These are phyloP conservation scores for Cyberlindnera maclurae DNA, from an alignment of 805 yeast species.

Conservation along the genomic window DNA sequence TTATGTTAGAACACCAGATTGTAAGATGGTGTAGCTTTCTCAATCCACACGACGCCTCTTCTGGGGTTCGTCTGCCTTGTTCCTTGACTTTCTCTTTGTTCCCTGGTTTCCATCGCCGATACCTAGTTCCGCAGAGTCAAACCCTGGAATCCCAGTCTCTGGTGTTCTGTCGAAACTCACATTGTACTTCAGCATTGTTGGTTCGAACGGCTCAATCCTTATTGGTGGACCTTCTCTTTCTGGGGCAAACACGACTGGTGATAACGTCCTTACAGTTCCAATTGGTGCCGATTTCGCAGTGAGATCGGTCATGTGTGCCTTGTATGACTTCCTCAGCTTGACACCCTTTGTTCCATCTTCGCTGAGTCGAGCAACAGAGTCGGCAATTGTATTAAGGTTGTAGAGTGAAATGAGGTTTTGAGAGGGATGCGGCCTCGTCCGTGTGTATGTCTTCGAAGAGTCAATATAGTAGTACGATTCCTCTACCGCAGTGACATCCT, in stretches of 20 bases:
- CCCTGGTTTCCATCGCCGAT: constrained; percentile 33
- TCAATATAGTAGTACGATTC: constrained; percentile 34
- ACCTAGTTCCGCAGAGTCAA: constrained; percentile 61
- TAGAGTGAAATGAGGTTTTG: constrained; percentile 66
- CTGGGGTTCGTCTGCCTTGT: constrained; percentile 23
- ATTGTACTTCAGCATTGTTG: constrained; percentile 39
- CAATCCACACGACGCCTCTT: constrained; percentile 24
- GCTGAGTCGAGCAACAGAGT: constrained; percentile 78
- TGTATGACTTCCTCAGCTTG: constrained; percentile 88
- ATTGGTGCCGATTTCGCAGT: constrained; percentile 67
- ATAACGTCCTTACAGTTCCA: constrained; percentile 39
- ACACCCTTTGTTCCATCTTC: constrained; percentile 89
- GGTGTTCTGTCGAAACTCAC: constrained; percentile 60
- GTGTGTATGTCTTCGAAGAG: constrained; percentile 22
- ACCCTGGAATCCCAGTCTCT: constrained; percentile 69
- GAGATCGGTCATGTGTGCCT: constrained; percentile 81
- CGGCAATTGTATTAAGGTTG: constrained; percentile 58
- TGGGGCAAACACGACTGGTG: constrained; percentile 30
- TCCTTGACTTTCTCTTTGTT: constrained; percentile 33
- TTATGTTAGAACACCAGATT: neutral
- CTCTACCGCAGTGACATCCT: neutral
- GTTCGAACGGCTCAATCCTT: constrained; percentile 42
- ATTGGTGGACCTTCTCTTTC: constrained; percentile 32
- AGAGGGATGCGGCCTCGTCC: constrained; percentile 61
- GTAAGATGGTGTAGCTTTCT: neutral